Evolutionary conservation across 805 yeast species (phyloP), one percentile per base, ranked within the genome.

Genomic region (Yamadazyma akitaensis): DNA sequence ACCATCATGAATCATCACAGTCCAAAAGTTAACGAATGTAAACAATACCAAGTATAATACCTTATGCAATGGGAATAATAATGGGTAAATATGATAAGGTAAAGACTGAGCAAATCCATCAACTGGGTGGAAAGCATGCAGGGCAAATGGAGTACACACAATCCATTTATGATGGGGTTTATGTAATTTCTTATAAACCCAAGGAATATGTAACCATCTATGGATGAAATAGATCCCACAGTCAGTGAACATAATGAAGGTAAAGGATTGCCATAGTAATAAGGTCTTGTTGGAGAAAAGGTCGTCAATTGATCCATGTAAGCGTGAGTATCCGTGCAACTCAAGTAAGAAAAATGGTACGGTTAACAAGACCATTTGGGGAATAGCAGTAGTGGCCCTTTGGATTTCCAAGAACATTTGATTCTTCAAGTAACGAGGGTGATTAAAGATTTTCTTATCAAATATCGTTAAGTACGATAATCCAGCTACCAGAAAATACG

Each of bases 111-210:
- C 73, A 73, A 87, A 94, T 34, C 99, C 99, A 59, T 94, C 99
- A 44, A 94, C 86, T 12, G 99, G 98, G 68, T 94, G 96, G 89
- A 94, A 94, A 21, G 98, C 97, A 62, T 91, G 97, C 8, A 96
- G 88, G 0, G 99, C 99, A 70, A 85, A 94, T 37, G 99, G 99
- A 9, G 99, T 92, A 51, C 98, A 92, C 35, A 94, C 97, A 56
- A 94, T 82, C 99, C 99, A 94, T 72, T 94, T 94, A 78, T 94
- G 99, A 68, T 94, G 99, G 11, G 97, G 97, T 72, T 94, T 94
- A 74, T 94, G 99, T 51, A 94, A 72, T 21, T 60, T 65, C 73
- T 85, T 91, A 80, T 94, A 94, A 35, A 94, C 84, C 14, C 75
- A 56, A 18, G 97, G 97, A 88, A 94, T 89, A 66, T 94, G 99